Evolutionary conservation across 768 basidiomycete genomes (phyloP), one percentile per base, ranked within the genome.

Genomic region (Suillus fuscotomentosus): DNA sequence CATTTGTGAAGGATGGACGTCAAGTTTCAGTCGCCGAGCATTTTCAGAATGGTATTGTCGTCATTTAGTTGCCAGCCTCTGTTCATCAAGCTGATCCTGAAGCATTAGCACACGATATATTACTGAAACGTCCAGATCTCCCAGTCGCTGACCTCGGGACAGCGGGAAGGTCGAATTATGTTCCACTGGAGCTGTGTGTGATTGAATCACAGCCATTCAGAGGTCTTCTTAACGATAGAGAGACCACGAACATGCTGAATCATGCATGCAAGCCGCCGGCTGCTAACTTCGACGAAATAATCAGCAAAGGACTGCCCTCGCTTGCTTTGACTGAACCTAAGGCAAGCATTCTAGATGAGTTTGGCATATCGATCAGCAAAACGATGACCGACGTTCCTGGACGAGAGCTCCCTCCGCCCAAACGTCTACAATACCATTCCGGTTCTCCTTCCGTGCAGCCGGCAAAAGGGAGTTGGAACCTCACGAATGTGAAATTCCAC

Each of bases 181-280:
- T 53, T 10, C 51, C 27, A 17, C 27, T 53, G 17, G 51, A 53
- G 51, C 27, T 53, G 17, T 51, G 51, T 31, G 17, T 9, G 27
- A 53, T 79, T 64, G 71, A 82, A 67, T 62, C 65, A 8, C 84
- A 85, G 66, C 78, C 87, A 0, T 90, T 84, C 78, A 81, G 82
- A 24, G 88, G 84, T 10, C 85, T 81, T 64, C 84, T 93, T 1
- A 81, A 75, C 60, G 84, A 84, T n/a, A 77, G 69, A 6, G 87
- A 89, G 69, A 91, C 89, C 0, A 77, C 85, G 0, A 73, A 79
- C n/a, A 92, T 94, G 92, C 27, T 53, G 27, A 53, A 53, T 17
- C 5, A 53, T 8, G 15, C 51, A 31, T 53, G 51, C 27, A 17
- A 2, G 15, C 0, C 27, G 0, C 51, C 17, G 17, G 27, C 8